phyloP scores from a whole-genome alignment of 139 green algal species.

The Trebouxia sp. region DNA sequence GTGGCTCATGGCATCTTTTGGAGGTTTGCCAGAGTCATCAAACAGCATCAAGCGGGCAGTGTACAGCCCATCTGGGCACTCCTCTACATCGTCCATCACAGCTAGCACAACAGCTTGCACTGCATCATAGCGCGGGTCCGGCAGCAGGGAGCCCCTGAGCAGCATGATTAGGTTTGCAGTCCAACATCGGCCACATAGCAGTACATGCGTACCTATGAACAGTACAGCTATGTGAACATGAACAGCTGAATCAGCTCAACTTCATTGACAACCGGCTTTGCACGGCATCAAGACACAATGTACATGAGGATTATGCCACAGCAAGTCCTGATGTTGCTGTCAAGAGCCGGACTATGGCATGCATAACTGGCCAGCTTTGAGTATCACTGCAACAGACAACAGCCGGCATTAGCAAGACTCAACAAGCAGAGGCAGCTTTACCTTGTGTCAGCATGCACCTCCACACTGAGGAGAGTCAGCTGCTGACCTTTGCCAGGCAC shows the following conservation, averaged over 20 bases:
- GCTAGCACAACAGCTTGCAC: slow-evolving; percentile 65
- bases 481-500: slow-evolving; percentile 68
- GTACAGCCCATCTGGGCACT: slow-evolving; percentile 38
- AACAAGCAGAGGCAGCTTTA: neutral
- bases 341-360: too few relatives aligned
- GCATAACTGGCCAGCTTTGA: neutral
- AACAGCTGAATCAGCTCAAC: too few relatives aligned
- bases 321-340: too few relatives aligned
- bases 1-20: slow-evolving; percentile 32
- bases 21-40: slow-evolving; percentile 28
- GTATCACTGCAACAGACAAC: neutral
- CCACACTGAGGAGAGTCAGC: slow-evolving; percentile 73
- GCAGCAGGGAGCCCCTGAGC: slow-evolving; percentile 72
- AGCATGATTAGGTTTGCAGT: too few relatives aligned
- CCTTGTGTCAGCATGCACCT: slow-evolving; percentile 80
- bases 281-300: too few relatives aligned
- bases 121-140: slow-evolving; percentile 83
- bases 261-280: too few relatives aligned
- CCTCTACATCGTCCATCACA: slow-evolving; percentile 56
- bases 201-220: neutral
- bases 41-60: slow-evolving; percentile 34
- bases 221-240: neutral
- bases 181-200: too few relatives aligned
- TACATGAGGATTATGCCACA: too few relatives aligned
- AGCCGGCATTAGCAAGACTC: neutral